phyloP scores from a whole-genome alignment of 1,284 basidiomycete species.

The Puccinia horiana region DNA sequence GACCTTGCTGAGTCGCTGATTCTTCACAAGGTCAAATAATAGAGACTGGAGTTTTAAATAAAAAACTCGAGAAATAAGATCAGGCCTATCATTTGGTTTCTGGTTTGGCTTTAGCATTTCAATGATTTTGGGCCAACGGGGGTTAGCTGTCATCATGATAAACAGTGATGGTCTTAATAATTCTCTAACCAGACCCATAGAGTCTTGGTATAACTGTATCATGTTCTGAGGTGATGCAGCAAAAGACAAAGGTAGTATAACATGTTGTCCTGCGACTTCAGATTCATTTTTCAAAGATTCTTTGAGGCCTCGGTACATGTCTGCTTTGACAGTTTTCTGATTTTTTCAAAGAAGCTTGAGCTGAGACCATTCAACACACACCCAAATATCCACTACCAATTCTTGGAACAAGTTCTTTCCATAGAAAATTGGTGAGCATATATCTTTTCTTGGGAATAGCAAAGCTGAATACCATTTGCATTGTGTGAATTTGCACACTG shows the following conservation, averaged over 20 bases:
- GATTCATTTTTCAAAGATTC: constrained; percentile 8
- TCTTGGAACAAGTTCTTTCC: constrained; percentile 59
- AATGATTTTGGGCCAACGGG: constrained; percentile 54
- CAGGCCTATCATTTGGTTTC: neutral
- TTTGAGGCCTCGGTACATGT: neutral
- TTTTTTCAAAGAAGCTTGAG: neutral
- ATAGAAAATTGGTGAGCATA: neutral
- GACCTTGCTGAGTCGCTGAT: neutral
- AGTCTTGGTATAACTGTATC: constrained; percentile 59
- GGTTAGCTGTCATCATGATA: constrained; percentile 61
- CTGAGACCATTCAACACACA: constrained; percentile 28
- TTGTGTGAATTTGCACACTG: neutral
- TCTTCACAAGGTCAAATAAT: neutral
- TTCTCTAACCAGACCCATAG: constrained; percentile 57
- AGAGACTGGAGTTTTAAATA: neutral
- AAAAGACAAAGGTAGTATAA: constrained; percentile 59
- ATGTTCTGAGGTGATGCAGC: constrained; percentile 58
- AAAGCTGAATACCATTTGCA: constrained; percentile 10
- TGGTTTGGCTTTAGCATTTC: neutral
- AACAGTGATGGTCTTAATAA: constrained; percentile 59
- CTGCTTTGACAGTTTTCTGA: neutral
- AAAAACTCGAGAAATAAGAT: neutral
- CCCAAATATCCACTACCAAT: constrained; percentile 59
- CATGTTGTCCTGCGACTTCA: constrained; percentile 53
- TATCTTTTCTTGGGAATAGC: neutral